A percentile compares a stretch with the other conserved stretches of the same genome.
Evolutionary conservation across 2,329 filamentous ascomycete genomes (phyloP).

Genomic region (Escovopsis weberi): DNA sequence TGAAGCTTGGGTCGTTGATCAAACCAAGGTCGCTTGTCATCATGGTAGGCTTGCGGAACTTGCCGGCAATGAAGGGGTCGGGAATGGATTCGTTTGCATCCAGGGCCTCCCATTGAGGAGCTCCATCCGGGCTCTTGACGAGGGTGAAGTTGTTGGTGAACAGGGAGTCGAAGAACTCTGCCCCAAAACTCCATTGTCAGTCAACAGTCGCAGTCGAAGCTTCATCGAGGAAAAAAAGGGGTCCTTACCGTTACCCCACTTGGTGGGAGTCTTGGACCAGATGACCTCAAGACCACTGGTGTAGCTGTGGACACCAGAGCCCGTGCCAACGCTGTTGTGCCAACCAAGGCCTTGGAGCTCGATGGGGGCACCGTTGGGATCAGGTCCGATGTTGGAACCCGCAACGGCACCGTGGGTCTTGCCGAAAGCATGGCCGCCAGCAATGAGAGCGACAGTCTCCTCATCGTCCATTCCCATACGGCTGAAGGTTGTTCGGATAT

Average conservation of each 20-base stretch:
- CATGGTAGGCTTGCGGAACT: constrained; percentile 61
- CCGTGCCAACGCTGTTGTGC: constrained; percentile 46
- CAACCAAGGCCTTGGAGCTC: constrained; percentile 58
- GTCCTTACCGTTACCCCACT: constrained; percentile 19
- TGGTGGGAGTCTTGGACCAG: constrained; percentile 60
- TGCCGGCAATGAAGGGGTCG: constrained; percentile 52
- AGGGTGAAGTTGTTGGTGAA: constrained; percentile 67
- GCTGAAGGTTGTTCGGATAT: constrained; percentile 59
- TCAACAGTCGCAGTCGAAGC: not conserved
- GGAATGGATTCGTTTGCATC: constrained; percentile 50
- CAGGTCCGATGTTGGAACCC: constrained; percentile 43
- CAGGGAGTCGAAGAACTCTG: constrained; percentile 58
- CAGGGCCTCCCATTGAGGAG: constrained; percentile 63
- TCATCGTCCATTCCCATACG: constrained; percentile 75
- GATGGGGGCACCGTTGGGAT: constrained; percentile 49
- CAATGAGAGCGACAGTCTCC: constrained; percentile 65
- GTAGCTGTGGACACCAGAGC: constrained; percentile 55
- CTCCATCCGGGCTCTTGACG: constrained; percentile 58
- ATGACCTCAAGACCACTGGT: constrained; percentile 63
- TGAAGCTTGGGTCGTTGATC: constrained; percentile 54
- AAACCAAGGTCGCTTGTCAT: constrained; percentile 60
- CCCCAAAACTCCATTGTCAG: constrained; percentile 31
- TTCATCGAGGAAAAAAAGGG: too few species aligned
- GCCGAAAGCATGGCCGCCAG: constrained; percentile 62
- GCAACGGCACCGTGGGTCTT: constrained; percentile 64